Conservation (phyloP, 139 green algal species). For the Picochlorum sp. region DNA sequence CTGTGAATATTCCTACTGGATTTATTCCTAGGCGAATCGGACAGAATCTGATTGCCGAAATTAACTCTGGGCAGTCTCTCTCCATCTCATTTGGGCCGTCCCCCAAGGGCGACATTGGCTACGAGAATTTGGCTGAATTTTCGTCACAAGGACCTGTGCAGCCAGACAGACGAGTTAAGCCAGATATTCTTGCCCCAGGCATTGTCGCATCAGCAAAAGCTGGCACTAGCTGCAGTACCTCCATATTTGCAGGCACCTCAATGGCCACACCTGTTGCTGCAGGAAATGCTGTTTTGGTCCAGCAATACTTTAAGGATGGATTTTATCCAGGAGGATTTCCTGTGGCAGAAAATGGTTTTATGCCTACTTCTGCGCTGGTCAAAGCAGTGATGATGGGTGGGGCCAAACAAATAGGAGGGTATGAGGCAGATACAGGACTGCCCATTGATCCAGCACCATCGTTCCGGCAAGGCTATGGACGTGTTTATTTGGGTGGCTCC, state of each 20-base stretch:
- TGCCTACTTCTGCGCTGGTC: conserved; percentile 60
- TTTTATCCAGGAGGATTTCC: conserved; percentile 34
- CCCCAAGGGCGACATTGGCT: neutral
- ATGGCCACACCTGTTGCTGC: conserved; percentile 81
- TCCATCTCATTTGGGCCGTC: conserved; percentile 17
- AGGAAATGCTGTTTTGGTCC: conserved; percentile 44
- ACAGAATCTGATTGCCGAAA: conserved; percentile 16
- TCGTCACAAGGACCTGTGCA: conserved; percentile 20
- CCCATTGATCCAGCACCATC: conserved; percentile 58
- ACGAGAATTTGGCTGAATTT: conserved; percentile 31
- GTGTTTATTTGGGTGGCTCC: conserved; percentile 43
- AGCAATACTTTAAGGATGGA: conserved; percentile 75
- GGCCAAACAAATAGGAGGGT: conserved; percentile 24
- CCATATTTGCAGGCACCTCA: conserved; percentile 60
- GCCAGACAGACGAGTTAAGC: conserved; percentile 73
- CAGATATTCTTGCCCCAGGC: conserved; percentile 74
- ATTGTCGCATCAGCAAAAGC: conserved; percentile 35
- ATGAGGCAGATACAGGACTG: conserved; percentile 40
- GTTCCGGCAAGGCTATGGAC: conserved; percentile 65
- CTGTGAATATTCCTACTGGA: conserved; percentile 32
- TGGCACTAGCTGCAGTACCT: neutral
- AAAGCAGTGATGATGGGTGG: conserved; percentile 73
- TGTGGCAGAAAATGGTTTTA: conserved; percentile 37
- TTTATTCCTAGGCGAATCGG: conserved; percentile 22
- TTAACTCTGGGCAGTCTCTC: conserved; percentile 5